Percentiles rank a stretch among this genome's conserved stretches.
Conservation (phyloP, 371 early-diverging fungal species). For the Dinochytrium kinnereticum region DNA sequence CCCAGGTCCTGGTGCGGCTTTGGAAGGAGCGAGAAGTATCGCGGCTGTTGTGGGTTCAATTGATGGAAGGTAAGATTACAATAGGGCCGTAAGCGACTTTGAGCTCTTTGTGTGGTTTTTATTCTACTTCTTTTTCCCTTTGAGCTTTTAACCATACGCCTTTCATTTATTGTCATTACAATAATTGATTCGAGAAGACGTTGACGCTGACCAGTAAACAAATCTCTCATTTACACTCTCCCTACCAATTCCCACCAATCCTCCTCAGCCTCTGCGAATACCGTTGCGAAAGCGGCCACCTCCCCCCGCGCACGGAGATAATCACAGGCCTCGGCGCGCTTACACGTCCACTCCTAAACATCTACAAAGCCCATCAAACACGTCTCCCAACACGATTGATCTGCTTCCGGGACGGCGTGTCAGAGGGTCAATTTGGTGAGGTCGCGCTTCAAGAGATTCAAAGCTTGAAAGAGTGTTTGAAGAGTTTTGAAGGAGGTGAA, state of each 20-base stretch:
- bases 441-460: conserved; percentile 81
- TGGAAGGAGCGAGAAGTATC: conserved; percentile 71
- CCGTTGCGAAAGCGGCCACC: not conserved
- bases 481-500: conserved; percentile 68
- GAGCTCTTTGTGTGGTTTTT: not conserved
- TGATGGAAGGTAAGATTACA: conserved; percentile 64
- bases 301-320: not conserved
- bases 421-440: conserved; percentile 87
- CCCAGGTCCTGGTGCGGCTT: conserved; percentile 70
- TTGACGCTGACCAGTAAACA: too few relatives aligned
- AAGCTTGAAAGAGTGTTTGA: conserved; percentile 79
- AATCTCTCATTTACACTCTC: too few relatives aligned
- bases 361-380: not conserved
- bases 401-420: conserved; percentile 89
- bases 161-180: too few relatives aligned
- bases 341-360: not conserved
- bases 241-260: too few relatives aligned
- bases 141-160: too few relatives aligned
- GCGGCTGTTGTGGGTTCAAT: conserved; percentile 83
- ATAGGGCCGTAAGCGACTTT: not conserved
- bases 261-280: not conserved
- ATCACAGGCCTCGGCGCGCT: not conserved
- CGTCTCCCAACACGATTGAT: conserved; percentile 82
- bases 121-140: too few relatives aligned
- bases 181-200: too few relatives aligned